A percentile compares a stretch with the other conserved stretches of the same genome.
These are phyloP conservation scores for Penicillium coprophilum DNA, from an alignment of 495 filamentous ascomycete species.

Conservation along the genomic window DNA sequence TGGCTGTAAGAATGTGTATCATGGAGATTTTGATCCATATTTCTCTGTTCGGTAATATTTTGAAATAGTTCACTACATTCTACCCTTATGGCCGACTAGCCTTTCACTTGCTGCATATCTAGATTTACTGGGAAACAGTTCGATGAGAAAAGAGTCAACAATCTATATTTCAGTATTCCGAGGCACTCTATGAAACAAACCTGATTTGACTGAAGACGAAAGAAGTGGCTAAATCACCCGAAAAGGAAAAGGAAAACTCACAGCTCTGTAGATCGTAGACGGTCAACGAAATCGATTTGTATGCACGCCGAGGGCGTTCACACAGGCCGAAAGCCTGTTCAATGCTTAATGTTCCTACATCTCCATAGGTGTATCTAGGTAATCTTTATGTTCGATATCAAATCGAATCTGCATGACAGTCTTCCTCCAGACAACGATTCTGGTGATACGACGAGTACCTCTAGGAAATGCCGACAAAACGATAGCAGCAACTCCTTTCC, in stretches of 20 bases:
- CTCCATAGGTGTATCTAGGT: background rate
- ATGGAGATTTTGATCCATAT: no score
- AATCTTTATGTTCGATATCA: slow-evolving; percentile 1
- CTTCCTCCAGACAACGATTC: background rate
- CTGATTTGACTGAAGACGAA: background rate
- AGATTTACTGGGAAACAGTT: background rate
- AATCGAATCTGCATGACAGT: background rate
- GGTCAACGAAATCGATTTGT: background rate
- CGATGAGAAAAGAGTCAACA: background rate
- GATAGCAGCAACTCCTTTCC: slow-evolving; percentile 1
- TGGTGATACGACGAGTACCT: background rate
- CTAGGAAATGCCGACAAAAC: background rate
- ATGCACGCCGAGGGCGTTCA: background rate
- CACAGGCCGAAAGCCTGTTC: background rate
- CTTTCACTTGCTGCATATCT: slow-evolving; percentile 56
- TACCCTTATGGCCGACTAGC: no score
- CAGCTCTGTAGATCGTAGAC: background rate
- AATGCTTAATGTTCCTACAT: background rate
- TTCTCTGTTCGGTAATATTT: no score
- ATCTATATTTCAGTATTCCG: background rate
- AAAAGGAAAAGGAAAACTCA: no score
- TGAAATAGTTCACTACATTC: no score
- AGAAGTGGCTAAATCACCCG: background rate
- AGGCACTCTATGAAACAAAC: background rate
- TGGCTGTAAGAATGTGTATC: slow-evolving; percentile 67